A percentile compares a stretch with the other conserved stretches of the same genome.
Evolutionary conservation across 2,329 filamentous ascomycete genomes (phyloP).

Genomic region (Boeremia exigua): DNA sequence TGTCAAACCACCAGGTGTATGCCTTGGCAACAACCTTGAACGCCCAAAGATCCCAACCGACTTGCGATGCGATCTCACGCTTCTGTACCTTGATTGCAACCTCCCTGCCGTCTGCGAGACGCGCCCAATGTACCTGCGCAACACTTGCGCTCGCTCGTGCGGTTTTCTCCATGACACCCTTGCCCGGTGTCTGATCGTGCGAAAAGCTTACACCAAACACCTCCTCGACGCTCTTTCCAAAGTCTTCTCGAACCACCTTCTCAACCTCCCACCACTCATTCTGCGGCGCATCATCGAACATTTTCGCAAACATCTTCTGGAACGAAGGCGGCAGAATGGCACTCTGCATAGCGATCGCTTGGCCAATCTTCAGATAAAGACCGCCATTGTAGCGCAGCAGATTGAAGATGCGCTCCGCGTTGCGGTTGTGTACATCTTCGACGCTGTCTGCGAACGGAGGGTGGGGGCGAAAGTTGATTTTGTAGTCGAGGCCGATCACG

Average conservation of each 20-base stretch:
- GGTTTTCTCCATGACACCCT: constrained; percentile 72
- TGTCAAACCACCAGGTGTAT: constrained; percentile 87
- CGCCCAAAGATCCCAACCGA: constrained; percentile 93
- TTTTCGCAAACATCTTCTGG: constrained; percentile 91
- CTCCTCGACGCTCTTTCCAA: constrained; percentile 81
- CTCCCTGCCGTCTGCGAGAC: constrained; percentile 82
- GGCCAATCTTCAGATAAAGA: constrained; percentile 95
- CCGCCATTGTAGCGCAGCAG: constrained; percentile 87
- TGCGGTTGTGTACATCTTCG: constrained; percentile 79
- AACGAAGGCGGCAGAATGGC: constrained; percentile 93
- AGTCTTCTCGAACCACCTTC: constrained; percentile 84
- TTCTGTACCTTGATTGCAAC: constrained; percentile 98
- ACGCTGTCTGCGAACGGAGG: constrained; percentile 77
- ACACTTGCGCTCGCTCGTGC: constrained; percentile 86
- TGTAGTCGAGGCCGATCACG: constrained; percentile 88
- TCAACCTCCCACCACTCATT: constrained; percentile 87
- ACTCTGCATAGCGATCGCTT: constrained; percentile 98
- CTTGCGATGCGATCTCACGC: constrained; percentile 87
- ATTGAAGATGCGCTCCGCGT: constrained; percentile 81
- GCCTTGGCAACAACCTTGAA: constrained; percentile 87
- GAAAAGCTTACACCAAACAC: constrained; percentile 89
- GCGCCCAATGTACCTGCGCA: constrained; percentile 95
- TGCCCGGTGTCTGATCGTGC: constrained; percentile 60
- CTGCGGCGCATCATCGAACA: constrained; percentile 98
- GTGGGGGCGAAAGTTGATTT: constrained; percentile 87